Percentiles rank a stretch among this genome's conserved stretches.
These are phyloP conservation scores for Spinellus fusiger DNA, from an alignment of 192 early-diverging fungal genomes.

Conservation along the genomic window DNA sequence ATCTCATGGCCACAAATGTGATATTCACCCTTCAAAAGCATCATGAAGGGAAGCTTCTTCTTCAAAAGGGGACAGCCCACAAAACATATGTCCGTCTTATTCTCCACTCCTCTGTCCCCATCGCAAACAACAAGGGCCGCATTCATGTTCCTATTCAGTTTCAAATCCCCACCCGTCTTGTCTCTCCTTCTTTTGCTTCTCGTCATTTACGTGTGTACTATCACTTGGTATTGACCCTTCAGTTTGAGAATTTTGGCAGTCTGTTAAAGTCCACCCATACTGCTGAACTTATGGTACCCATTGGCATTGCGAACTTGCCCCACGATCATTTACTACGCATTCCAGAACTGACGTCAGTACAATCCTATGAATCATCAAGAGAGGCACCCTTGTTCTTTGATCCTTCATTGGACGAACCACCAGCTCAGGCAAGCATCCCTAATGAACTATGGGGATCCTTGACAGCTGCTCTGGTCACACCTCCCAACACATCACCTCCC, in stretches of 20 bases:
- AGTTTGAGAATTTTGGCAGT: conserved; percentile 6
- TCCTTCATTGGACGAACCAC: conserved; percentile 7
- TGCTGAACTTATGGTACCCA: conserved; percentile 11
- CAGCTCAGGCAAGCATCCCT: neutral
- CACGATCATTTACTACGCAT: conserved; percentile 14
- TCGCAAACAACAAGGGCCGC: neutral
- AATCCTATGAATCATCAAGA: neutral
- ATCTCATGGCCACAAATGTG: conserved; percentile 3
- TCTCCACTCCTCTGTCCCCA: neutral
- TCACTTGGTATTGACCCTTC: conserved; percentile 12
- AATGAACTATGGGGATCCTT: conserved; percentile 2
- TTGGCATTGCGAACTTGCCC: conserved; percentile 16
- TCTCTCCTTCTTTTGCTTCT: conserved; percentile 17
- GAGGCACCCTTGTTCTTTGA: conserved; percentile 19
- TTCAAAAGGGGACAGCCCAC: conserved; percentile 15
- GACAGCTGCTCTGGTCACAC: neutral
- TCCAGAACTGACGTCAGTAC: conserved; percentile 7
- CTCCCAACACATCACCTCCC: conserved; percentile 5
- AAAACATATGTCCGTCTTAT: conserved; percentile 9
- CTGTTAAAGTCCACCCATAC: conserved; percentile 20
- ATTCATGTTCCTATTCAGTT: conserved; percentile 7
- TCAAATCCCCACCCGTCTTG: conserved; percentile 19
- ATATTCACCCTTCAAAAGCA: conserved; percentile 15
- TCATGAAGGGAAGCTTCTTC: conserved; percentile 18
- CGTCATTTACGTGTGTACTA: conserved; percentile 25